These are phyloP conservation scores for thale cress (Arabidopsis thaliana) DNA, from an alignment of 345 rosid genomes.

Conservation along the genomic window DNA sequence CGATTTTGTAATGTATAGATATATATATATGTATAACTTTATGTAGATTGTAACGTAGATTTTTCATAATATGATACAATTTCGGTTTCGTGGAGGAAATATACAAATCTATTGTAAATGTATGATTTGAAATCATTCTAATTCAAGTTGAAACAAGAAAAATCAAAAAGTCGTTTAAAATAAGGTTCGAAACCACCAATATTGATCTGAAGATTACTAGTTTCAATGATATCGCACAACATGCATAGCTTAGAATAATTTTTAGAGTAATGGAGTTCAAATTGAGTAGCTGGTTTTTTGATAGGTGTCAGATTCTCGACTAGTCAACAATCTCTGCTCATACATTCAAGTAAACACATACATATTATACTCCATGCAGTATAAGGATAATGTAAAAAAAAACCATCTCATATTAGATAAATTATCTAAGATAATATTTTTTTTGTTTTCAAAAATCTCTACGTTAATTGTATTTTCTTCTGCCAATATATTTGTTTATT, in stretches of 20 bases:
- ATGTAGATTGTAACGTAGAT: constrained; percentile 20
- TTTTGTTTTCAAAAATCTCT: too few species aligned
- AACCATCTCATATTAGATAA: too few species aligned
- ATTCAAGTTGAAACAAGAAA: background rate
- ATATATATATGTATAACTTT: constrained; percentile 3
- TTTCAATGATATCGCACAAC: background rate
- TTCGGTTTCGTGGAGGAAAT: constrained; percentile 15
- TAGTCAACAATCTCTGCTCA: constrained; percentile 33
- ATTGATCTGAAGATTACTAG: background rate
- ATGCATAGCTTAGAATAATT: background rate
- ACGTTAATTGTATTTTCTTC: too few species aligned
- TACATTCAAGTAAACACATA: constrained; percentile 11
- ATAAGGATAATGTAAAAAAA: background rate
- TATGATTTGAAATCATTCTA: background rate
- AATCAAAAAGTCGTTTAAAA: background rate
- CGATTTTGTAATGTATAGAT: constrained; percentile 13
- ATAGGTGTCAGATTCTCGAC: constrained; percentile 27
- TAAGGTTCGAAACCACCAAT: background rate
- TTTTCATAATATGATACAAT: background rate
- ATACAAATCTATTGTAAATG: background rate
- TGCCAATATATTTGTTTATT: background rate
- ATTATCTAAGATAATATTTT: too few species aligned
- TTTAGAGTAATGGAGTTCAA: constrained; percentile 6
- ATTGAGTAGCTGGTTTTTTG: constrained; percentile 17
- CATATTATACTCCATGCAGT: background rate